Evolutionary conservation across 352 stramenopile species (phyloP), one percentile per base, ranked within the genome.

Genomic region (Phytophthora fragariae): DNA sequence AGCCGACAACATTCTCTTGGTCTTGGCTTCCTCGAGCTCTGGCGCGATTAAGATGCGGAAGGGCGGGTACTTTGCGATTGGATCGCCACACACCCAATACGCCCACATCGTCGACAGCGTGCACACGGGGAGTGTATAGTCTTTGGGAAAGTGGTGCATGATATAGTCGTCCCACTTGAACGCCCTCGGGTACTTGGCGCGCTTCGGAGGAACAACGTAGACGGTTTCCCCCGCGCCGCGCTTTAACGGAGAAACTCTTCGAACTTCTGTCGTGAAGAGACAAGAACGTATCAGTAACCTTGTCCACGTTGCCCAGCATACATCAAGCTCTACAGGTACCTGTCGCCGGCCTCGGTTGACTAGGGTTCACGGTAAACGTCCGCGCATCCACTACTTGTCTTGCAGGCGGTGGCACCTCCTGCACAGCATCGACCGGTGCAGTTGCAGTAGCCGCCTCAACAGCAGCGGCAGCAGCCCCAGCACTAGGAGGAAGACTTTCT

Each of bases 81-180:
- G 44, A n/a, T 77, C 54, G 3, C 54, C 67, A 46, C 72, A 72
- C 21, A 72, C n/a, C 57, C 67, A 78, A 15, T 59, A 62, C 24
- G 44, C 19, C 66, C 65, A 74, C 71, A 77, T 71, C 0, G 21
- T 57, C 44, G 41, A 21, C 55, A 74, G 44, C 12, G 52, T 21
- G 31, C 65, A 71, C 10, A 72, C 27, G 9, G 60, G 60, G 33
- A 78, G 37, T 12, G 35, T 15, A 41, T 15, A 41, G 10, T 63
- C 67, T 41, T 67, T 67, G 3, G 71, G 71, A 58, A 79, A 78
- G 19, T 72, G 57, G 21, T 75, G 67, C 67, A 68, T 72, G 27
- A 57, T 37, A n/a, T 73, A 70, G 62, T 79, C 60, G 1, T 50
- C 27, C 67, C 67, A 72, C 62, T 68, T 54, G 17, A 79, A 79